These are phyloP conservation scores for Guyanaporus albipodus DNA, from an alignment of 768 basidiomycete species.

Conservation along the genomic window DNA sequence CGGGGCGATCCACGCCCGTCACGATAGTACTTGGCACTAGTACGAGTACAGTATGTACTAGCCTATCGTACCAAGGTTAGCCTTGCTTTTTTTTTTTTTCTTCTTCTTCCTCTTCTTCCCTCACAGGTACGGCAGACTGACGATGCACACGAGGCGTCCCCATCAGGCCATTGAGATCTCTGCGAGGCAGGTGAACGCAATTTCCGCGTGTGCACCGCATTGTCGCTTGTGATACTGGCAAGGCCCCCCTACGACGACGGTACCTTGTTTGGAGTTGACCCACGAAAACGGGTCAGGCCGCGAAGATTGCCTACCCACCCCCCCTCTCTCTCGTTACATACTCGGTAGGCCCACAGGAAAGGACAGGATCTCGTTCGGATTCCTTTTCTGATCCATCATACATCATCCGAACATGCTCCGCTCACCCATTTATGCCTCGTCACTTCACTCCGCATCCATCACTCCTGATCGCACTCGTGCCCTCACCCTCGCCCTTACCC, in stretches of 20 bases:
- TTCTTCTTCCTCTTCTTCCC: too few species aligned
- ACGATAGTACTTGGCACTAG: too few species aligned
- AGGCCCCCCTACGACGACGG: conserved; percentile 17
- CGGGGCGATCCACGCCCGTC: conserved; percentile 7
- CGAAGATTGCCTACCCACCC: conserved; percentile 33
- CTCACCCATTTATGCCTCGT: conserved; percentile 31
- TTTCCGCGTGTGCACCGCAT: conserved; percentile 31
- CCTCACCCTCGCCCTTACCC: conserved; percentile 34
- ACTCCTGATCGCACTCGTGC: conserved; percentile 31
- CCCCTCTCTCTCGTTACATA: conserved; percentile 20
- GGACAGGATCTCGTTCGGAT: conserved; percentile 24
- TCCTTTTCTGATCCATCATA: conserved; percentile 17
- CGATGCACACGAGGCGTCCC: too few species aligned
- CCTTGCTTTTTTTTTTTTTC: neutral
- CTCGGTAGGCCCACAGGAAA: conserved; percentile 20
- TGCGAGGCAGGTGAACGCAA: conserved; percentile 28
- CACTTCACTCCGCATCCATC: conserved; percentile 25
- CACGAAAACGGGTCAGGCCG: conserved; percentile 16
- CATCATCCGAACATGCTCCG: conserved; percentile 27
- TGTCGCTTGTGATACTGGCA: neutral
- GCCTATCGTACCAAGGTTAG: too few species aligned
- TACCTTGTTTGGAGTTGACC: conserved; percentile 12
- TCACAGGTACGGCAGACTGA: too few species aligned
- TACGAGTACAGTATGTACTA: too few species aligned
- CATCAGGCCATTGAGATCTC: too few species aligned